Conservation (phyloP, 192 early-diverging fungal genomes). For the Backusella morwellensis region DNA sequence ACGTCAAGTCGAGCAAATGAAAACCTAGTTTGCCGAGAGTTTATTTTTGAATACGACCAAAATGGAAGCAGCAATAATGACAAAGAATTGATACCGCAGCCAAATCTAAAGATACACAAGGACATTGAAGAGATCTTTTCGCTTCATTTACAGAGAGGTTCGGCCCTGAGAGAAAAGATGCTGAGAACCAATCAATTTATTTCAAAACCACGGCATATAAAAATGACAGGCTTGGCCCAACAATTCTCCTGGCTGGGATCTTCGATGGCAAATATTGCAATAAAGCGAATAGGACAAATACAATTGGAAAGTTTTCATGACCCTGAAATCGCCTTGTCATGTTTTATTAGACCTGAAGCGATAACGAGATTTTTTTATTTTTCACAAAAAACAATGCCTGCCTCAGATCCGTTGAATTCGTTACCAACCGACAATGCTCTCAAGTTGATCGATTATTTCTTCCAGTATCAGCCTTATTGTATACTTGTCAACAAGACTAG, state of each 20-base stretch:
- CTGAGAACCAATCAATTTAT: not conserved
- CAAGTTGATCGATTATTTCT: constrained; percentile 27
- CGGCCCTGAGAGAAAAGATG: not conserved
- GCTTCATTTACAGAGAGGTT: not conserved
- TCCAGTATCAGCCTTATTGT: constrained; percentile 16
- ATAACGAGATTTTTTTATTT: not conserved
- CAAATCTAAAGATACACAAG: not conserved
- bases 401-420: constrained; percentile 12
- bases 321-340: not conserved
- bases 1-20: not conserved
- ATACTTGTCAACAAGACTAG: constrained; percentile 29
- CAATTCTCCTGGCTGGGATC: not conserved
- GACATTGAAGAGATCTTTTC: not conserved
- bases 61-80: not conserved
- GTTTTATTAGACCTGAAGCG: not conserved
- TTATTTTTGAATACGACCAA: constrained; percentile 26
- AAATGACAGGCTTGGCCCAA: not conserved
- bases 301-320: not conserved
- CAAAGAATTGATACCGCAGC: not conserved
- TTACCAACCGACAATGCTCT: constrained; percentile 20
- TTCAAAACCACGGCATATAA: not conserved
- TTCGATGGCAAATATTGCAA: not conserved
- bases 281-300: not conserved
- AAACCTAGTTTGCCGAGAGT: constrained; percentile 13
- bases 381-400: not conserved